Base-by-base conservation (phyloP, 2,329 filamentous ascomycete species). In the Zalaria obscura region DNA sequence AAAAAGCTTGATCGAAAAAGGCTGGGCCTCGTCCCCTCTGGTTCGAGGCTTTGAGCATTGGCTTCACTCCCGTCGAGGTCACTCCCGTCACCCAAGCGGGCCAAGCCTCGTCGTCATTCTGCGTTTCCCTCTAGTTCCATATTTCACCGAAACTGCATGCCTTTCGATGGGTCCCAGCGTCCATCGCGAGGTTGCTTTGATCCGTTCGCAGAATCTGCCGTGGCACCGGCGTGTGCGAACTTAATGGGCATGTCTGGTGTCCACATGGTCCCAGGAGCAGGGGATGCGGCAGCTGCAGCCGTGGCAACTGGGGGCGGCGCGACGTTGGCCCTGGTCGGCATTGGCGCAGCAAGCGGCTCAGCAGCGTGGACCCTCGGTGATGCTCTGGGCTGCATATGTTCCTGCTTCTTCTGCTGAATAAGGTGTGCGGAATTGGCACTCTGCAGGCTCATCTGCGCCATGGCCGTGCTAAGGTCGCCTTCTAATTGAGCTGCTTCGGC, bases 401-500 rank as follows among this genome's bases (percentile, higher is more conserved):
- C 61, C 42, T 66, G 59, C 39, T 61, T 58, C 51, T 65, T 65
- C 45, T 65, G 63, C 37, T 68, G 64, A 7, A 67, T 54, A 33
- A 63, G 59, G 38, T 56, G 65, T 25, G 59, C 58, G 50, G 65
- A 53, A 42, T 50, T 63, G 42, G 55, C 52, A 51, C 58, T 58
- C 36, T 65, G 60, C 33, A 80, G 61, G 47, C 68, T 74, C 40
- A 77, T 58, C 4, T 68, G 66, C 7, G 70, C 70, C 72, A 80
- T 75, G n/a, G 72, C 67, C 38, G 69, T 75, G 8, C 69, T 65
- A 35, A 80, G 63, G 46, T 80, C 76, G 36, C 76, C 73, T 60
- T 94, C 87, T 29, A 94, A 60, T 41, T 77, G 75, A 49, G 79
- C 75, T 0, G 87, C 87, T 52, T 96, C 89, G 48, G 81, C 76